Evolutionary conservation across 305 asterid species (phyloP).

Genomic region (Nicotiana rustica): DNA sequence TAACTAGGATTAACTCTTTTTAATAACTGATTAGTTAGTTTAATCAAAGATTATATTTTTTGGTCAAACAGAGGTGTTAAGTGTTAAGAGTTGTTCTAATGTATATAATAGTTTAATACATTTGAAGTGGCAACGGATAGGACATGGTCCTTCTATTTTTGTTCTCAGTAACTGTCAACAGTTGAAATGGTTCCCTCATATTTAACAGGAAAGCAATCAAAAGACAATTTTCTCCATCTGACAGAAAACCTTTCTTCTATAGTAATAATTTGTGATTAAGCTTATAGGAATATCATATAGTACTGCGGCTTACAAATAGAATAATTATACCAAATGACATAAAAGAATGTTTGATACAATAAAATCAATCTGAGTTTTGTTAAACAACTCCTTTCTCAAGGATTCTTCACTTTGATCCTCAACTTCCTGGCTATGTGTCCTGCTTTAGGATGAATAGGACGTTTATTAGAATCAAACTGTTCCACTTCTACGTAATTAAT

Average conservation of each 20-base stretch:
- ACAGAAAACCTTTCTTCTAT: not conserved
- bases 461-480: slow-evolving; percentile 75
- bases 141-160: not conserved
- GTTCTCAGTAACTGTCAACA: not conserved
- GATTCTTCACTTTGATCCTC: slow-evolving; percentile 93
- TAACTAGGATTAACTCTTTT: too few relatives aligned
- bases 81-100: not conserved
- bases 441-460: slow-evolving; percentile 80
- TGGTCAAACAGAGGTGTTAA: too few relatives aligned
- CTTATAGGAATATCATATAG: not conserved
- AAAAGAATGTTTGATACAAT: slow-evolving; percentile 28
- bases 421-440: slow-evolving; percentile 77
- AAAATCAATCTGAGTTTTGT: slow-evolving; percentile 3
- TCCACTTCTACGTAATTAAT: slow-evolving; percentile 97
- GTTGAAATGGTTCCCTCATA: not conserved
- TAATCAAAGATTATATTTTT: too few relatives aligned
- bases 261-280: slow-evolving; percentile 10
- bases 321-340: slow-evolving; percentile 5
- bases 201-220: not conserved
- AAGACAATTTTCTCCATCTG: not conserved
- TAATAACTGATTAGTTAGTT: too few relatives aligned
- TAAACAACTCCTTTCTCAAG: slow-evolving; percentile 45
- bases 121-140: not conserved
- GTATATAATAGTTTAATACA: not conserved
- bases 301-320: not conserved